Percentiles rank a stretch among this genome's conserved stretches.
These are phyloP conservation scores for Leersia perrieri DNA, from an alignment of 176 grass and related monocot species.

Conservation along the genomic window DNA sequence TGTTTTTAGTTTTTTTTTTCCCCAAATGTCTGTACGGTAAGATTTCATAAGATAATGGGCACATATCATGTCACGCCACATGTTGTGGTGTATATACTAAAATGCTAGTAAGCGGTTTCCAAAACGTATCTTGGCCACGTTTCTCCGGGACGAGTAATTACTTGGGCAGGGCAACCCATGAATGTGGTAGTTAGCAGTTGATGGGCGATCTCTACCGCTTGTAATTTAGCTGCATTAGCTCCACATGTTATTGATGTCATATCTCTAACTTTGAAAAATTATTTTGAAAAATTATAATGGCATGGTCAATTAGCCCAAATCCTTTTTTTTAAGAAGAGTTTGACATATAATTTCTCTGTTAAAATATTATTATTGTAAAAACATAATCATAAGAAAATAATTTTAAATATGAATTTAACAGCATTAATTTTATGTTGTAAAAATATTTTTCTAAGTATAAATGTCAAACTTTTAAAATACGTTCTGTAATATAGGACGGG, in stretches of 20 bases:
- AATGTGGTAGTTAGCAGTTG: constrained; percentile 24
- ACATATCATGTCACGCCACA: background rate
- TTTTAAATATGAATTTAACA: too few relatives aligned
- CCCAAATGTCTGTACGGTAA: background rate
- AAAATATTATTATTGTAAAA: too few relatives aligned
- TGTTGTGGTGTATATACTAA: background rate
- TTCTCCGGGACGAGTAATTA: constrained; percentile 30
- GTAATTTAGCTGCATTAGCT: background rate
- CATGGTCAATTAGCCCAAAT: too few relatives aligned
- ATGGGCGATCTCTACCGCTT: background rate
- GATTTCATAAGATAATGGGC: background rate
- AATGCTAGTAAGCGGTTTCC: background rate
- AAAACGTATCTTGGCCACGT: constrained; percentile 18
- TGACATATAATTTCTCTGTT: too few relatives aligned
- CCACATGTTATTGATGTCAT: background rate
- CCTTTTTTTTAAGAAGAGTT: too few relatives aligned
- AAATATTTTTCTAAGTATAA: too few relatives aligned
- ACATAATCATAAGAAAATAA: too few relatives aligned
- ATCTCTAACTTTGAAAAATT: too few relatives aligned
- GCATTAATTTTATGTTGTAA: too few relatives aligned
- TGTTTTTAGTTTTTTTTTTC: background rate
- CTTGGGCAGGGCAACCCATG: background rate
- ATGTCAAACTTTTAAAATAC: too few relatives aligned
- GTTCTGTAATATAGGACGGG: too few relatives aligned
- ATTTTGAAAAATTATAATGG: too few relatives aligned